Evolutionary conservation across 2,329 filamentous ascomycete genomes (phyloP).

Genomic region (Ophiostoma quercus): DNA sequence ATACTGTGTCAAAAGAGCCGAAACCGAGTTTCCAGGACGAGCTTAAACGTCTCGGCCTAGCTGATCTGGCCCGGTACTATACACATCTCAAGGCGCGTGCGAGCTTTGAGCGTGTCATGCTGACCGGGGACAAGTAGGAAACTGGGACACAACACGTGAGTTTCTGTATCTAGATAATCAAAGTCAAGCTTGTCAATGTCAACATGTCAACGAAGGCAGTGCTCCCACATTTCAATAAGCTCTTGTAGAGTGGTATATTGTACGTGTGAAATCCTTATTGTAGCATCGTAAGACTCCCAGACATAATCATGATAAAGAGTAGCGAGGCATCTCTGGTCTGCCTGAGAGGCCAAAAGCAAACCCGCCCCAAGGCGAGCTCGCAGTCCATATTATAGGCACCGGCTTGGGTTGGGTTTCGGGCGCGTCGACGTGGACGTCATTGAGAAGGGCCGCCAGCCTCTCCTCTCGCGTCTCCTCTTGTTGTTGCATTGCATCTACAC

Average conservation of each 20-base stretch:
- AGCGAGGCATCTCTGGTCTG: not conserved
- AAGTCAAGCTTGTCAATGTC: not conserved
- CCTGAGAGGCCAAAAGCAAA: conserved; percentile 32
- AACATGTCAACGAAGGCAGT: not conserved
- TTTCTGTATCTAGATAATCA: not conserved
- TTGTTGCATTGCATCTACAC: conserved; percentile 33
- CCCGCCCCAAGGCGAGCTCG: conserved; percentile 45
- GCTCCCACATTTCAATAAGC: not conserved
- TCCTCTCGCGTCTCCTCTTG: not conserved
- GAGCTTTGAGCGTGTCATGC: conserved; percentile 15
- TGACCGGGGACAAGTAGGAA: not conserved
- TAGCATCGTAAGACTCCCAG: not conserved
- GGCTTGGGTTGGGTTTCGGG: not conserved
- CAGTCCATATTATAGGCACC: conserved; percentile 40
- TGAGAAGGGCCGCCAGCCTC: conserved; percentile 41
- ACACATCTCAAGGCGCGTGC: conserved; percentile 13
- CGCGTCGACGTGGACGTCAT: conserved; percentile 27
- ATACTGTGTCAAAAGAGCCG: not conserved
- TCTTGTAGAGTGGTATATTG: not conserved
- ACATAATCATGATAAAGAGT: not conserved
- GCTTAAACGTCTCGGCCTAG: conserved; percentile 28
- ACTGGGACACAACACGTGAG: not conserved
- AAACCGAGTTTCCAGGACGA: conserved; percentile 28
- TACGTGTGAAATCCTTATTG: not conserved
- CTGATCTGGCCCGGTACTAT: conserved; percentile 38